Evolutionary conservation across 441 rosid genomes (phyloP).

Genomic region (Adansonia rubrostipa): DNA sequence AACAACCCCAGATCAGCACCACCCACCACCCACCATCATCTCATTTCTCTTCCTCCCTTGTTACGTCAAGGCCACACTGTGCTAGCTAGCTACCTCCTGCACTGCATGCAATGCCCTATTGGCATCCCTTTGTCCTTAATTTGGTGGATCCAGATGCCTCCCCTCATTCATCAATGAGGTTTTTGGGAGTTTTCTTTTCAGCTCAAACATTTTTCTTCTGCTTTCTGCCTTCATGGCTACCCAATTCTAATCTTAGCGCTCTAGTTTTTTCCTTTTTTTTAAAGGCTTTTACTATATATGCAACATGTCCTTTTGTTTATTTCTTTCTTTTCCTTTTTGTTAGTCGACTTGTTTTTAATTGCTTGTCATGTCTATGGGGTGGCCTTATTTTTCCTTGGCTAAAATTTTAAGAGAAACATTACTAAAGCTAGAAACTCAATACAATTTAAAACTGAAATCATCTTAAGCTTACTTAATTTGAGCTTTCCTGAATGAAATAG

Average conservation of each 20-base stretch:
- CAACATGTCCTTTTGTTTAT: not conserved
- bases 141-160: not conserved
- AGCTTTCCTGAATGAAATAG: not conserved
- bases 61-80: no score
- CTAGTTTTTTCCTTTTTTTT: not conserved
- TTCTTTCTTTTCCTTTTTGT: not conserved
- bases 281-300: not conserved
- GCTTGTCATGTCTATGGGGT: not conserved
- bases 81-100: no score
- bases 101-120: no score
- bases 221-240: not conserved
- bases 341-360: not conserved
- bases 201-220: not conserved
- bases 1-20: not conserved
- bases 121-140: not conserved
- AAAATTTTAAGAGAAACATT: not conserved
- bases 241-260: not conserved
- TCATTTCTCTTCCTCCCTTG: no score
- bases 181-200: not conserved
- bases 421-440: no score
- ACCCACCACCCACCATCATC: no score
- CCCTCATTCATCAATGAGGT: not conserved
- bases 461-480: not conserved
- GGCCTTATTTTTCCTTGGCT: not conserved
- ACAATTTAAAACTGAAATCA: not conserved